Conservation (phyloP, 1,284 basidiomycete genomes). For the Malassezia brasiliensis region DNA sequence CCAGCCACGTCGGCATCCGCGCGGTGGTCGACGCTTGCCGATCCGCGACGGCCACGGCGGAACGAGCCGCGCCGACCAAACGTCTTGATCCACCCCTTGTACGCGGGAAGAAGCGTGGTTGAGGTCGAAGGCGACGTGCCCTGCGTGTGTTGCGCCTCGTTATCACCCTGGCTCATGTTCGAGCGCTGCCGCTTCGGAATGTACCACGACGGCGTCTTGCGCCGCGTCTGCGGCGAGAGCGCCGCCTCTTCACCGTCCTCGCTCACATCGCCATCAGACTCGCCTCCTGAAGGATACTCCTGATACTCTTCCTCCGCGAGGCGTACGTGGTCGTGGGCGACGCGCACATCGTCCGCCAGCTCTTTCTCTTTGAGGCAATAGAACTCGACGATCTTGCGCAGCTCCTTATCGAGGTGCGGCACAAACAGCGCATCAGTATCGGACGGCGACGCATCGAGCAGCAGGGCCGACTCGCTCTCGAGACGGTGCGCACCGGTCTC, state of each 20-base stretch:
- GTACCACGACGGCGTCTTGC: neutral
- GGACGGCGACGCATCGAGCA: slow-evolving; percentile 24
- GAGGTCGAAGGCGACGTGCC: neutral
- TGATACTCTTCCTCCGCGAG: slow-evolving; percentile 29
- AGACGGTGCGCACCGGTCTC: slow-evolving; percentile 19
- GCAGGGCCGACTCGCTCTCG: slow-evolving; percentile 37
- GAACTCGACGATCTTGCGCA: slow-evolving; percentile 71
- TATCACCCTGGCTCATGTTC: slow-evolving; percentile 1
- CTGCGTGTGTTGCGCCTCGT: neutral
- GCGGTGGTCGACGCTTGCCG: neutral
- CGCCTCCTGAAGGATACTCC: slow-evolving; percentile 52
- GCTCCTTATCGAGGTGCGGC: slow-evolving; percentile 66
- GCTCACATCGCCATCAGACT: slow-evolving; percentile 55
- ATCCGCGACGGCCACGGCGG: neutral
- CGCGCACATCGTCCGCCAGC: slow-evolving; percentile 25
- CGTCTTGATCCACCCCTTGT: slow-evolving; percentile 11
- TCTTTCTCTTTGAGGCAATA: slow-evolving; percentile 60
- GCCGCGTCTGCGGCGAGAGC: neutral
- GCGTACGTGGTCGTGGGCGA: slow-evolving; percentile 30
- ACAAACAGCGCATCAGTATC: slow-evolving; percentile 39
- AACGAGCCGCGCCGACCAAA: slow-evolving; percentile 12
- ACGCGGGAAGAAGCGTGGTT: neutral
- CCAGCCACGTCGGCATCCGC: neutral
- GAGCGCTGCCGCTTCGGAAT: slow-evolving; percentile 4
- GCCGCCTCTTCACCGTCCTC: slow-evolving; percentile 55